Base-by-base conservation (phyloP, 331 rosid species). In the Telfairia occidentalis region DNA sequence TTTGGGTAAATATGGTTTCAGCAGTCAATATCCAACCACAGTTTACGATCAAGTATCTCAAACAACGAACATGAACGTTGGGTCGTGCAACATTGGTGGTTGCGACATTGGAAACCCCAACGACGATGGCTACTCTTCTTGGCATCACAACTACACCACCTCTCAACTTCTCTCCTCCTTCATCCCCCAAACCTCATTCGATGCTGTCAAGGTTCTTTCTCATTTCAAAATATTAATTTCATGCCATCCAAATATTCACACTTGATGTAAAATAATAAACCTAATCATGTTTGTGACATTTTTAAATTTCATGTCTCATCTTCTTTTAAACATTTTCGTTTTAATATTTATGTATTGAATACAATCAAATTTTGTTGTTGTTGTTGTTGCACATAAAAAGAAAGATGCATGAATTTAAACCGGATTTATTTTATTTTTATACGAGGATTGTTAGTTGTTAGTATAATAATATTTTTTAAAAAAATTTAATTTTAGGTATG, bases 141-240 rank as follows among this genome's bases (percentile, higher is more conserved):
- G 84, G 84, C 78, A 77, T 43, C 80, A 81, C 16, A 81, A 71
- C 81, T 81, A 60, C 65, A 70, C 84, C 5, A 42, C 84, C 10
- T 11, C 71, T 49, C 78, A 81, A 26, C 81, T 81, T n/a, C 81
- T 81, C 70, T 63, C 84, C 12, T 76, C 84, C 18, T 76, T 81
- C 80, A 81, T 76, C 50, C 71, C 84, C 9, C 81, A 74, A 26
- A 4, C 74, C 52, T 81, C 84, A 9, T 80, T 60, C 52, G 30
- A 78, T 37, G 26, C 45, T 8, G 1, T 80, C 2, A 76, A 80
- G 83, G 83, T 75, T 67, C 24, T 3, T 79, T 58, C 24, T n/a
- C n/a, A n/a, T n/a, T n/a, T n/a, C n/a, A n/a, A n/a, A n/a, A n/a
- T n/a, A n/a, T n/a, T n/a, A n/a, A n/a, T n/a, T n/a, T n/a, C n/a